Evolutionary conservation across 352 stramenopile species (phyloP).

Genomic region (Phytophthora hibernalis): DNA sequence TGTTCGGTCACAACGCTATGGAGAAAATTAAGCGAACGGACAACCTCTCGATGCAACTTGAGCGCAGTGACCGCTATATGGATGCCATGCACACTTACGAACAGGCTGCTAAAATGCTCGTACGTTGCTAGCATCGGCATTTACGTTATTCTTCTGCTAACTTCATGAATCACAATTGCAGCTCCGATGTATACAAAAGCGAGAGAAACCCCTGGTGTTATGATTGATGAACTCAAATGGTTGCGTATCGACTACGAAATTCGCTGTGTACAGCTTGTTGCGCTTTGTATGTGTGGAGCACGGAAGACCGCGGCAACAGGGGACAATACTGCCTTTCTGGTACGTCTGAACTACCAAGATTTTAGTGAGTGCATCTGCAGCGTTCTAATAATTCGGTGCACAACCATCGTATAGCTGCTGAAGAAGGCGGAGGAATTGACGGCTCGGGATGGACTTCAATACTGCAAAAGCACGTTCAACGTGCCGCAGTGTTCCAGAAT

Average conservation of each 20-base stretch:
- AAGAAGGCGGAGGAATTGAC: constrained; percentile 77
- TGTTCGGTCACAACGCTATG: constrained; percentile 64
- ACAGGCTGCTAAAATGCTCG: constrained; percentile 75
- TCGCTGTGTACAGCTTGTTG: constrained; percentile 75
- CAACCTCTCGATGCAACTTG: constrained; percentile 64
- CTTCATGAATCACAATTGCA: constrained; percentile 14
- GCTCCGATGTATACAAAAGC: constrained; percentile 75
- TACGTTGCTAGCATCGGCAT: constrained; percentile 23
- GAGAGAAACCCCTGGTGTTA: constrained; percentile 50
- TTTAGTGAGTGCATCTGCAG: not conserved
- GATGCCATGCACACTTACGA: constrained; percentile 79
- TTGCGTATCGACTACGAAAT: constrained; percentile 80
- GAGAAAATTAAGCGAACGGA: constrained; percentile 71
- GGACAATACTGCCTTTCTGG: constrained; percentile 74
- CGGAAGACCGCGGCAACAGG: constrained; percentile 47
- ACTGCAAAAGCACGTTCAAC: constrained; percentile 72
- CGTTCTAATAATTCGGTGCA: not conserved
- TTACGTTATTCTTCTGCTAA: not conserved
- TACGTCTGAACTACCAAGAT: constrained; percentile 18
- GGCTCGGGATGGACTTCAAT: constrained; percentile 59
- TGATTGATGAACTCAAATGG: constrained; percentile 68
- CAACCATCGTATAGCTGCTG: constrained; percentile 45
- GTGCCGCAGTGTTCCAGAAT: constrained; percentile 66
- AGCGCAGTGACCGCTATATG: constrained; percentile 66
- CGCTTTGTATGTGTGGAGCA: constrained; percentile 69